Conservation (phyloP, 805 yeast genomes). For the Zygosaccharomyces lentus region DNA sequence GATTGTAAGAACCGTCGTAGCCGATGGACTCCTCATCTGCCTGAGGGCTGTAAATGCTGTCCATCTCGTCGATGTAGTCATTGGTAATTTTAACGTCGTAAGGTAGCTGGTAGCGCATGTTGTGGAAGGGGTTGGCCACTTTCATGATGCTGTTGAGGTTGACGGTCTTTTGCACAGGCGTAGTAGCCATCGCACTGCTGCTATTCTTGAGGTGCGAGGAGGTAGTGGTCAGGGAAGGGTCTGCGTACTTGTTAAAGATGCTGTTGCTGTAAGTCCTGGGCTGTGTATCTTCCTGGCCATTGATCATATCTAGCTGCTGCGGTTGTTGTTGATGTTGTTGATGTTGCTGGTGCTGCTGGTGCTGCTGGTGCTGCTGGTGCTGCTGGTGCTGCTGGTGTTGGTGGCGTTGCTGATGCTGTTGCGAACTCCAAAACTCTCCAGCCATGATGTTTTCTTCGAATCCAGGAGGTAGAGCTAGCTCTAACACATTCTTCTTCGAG, state of each 20-base stretch:
- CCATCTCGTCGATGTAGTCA: constrained; percentile 13
- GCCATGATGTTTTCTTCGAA: constrained; percentile 10
- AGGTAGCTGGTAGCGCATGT: constrained; percentile 8
- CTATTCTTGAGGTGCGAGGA: constrained; percentile 11
- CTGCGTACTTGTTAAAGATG: constrained; percentile 33
- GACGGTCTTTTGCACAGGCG: constrained; percentile 27
- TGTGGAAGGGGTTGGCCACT: constrained; percentile 17
- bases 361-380: constrained; percentile 1
- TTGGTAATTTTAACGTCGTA: constrained; percentile 17
- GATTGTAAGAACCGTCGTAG: constrained; percentile 18
- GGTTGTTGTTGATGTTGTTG: constrained; percentile 3
- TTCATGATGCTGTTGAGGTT: constrained; percentile 27
- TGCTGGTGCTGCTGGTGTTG: too few relatives aligned
- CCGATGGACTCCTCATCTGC: constrained; percentile 15
- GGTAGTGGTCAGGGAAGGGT: constrained; percentile 34
- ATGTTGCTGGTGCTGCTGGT: background rate
- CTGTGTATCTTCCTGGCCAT: background rate
- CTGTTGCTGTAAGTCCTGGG: constrained; percentile 2
- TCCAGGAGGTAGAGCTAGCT: constrained; percentile 9
- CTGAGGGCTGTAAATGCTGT: constrained; percentile 17
- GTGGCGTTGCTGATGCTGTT: background rate
- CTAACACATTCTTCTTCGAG: constrained; percentile 10
- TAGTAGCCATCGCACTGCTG: constrained; percentile 6
- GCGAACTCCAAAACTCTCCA: constrained; percentile 6
- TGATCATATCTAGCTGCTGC: constrained; percentile 3